Evolutionary conservation across 495 filamentous ascomycete species (phyloP), one percentile per base, ranked within the genome.

Genomic region (Copromyces sp.): DNA sequence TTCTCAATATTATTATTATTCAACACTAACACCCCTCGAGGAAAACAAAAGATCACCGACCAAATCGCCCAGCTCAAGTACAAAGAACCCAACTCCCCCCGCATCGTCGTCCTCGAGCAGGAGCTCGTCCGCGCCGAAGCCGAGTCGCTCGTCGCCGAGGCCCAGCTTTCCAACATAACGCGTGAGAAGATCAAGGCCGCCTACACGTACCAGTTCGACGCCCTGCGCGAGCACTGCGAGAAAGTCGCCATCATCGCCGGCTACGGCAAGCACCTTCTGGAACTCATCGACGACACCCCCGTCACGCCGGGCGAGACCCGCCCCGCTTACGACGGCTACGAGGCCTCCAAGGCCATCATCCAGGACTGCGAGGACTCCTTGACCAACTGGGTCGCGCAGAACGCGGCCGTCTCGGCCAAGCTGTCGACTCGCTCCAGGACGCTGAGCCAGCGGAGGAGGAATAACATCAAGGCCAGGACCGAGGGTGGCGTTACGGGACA

Each of bases 1-100:
- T 9, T 17, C 2, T 29, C 8, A 4, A 37, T 39, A 9, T 0
- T 32, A 2, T 5, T 59, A 0, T 5, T 59, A 0, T 59, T 29
- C 9, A 20, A 29, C 39, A 68, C 74, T 78, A 44, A 79, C 59
- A 29, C 35, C 14, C n/a, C 9, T 70, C 68, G 73, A 93, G 94
- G 94, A 80, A 99, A 99, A 84, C 95, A 99, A 82, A 99, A 98
- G 85, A 98, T 99, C 82, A 97, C 94, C 78, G 96, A 99, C 80
- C 93, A 98, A 77, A 98, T 99, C 76, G 95, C 95, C 20, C 95
- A 99, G 81, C 89, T 99, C 70, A 99, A 99, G 83, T 99, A 98
- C 89, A 98, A 98, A 85, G 96, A 99, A 81, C 95, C 95, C 40
- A 96, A 96, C 85, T 97, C 94, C 11, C 94, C 96, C 47, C 94